Evolutionary conservation across 106 monocot species (phyloP), one percentile per base, ranked within the genome.

Genomic region (Vanilla planifolia): DNA sequence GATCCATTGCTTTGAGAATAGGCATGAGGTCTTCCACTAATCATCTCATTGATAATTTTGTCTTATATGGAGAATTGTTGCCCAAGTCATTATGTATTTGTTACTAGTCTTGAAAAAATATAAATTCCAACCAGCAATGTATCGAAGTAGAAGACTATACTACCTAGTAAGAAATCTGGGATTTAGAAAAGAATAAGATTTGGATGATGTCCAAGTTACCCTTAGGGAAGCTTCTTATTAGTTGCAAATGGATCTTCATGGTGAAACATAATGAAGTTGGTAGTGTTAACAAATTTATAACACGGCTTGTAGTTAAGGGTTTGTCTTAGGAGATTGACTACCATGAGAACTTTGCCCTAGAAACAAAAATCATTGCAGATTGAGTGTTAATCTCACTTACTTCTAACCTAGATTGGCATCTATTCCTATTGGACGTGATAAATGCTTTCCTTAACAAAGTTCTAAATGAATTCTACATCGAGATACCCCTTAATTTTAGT

Each of bases 191-290:
- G 13, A 41, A 41, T 41, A 13, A 41, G 13, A 41, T 5, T 41
- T 41, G 40, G 40, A 13, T 41, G 40, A 41, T 41, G 13, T 41
- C 40, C 13, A 41, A 41, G 40, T 51, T 3, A 29, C 20, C 9
- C 15, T 14, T 29, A 55, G 55, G 28, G 16, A 55, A 55, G 30
- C 14, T 6, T 30, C 28, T 8, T 30, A 29, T 55, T 28, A 29
- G 55, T 10, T 55, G 55, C 11, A 55, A 55, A 29, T 30, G 25
- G 55, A 55, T 55, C 20, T 55, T 28, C 29, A 51, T 23, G 8
- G 3, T 22, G 6, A 24, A 9, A 51, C 8, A 51, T 41, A 41
- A 41, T 41, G 40, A 19, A 5, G 14, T 8, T 46, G 46, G 14
- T 14, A 46, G 9, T 37, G 14, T 46, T 14, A 46, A 46, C 46